A percentile compares a stretch with the other conserved stretches of the same genome.
phyloP scores from a whole-genome alignment of 345 rosid genomes.

The Linum lewisii region DNA sequence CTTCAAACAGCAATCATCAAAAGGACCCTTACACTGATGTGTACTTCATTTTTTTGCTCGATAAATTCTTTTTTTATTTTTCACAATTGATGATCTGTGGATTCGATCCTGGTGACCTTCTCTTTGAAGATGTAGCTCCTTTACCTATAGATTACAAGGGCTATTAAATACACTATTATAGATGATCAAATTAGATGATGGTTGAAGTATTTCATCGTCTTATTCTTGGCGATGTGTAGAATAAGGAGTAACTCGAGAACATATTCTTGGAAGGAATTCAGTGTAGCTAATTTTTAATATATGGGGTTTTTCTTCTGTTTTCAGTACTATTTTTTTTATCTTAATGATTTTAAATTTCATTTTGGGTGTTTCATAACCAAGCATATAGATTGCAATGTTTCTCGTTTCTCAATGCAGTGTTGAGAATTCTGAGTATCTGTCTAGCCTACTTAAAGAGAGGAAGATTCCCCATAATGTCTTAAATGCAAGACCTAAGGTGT shows the following conservation, averaged over 20 bases:
- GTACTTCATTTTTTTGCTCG: background rate
- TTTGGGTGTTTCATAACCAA: background rate
- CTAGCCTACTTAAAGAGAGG: constrained; percentile 69
- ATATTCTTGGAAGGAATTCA: too few species aligned
- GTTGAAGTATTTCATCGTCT: too few species aligned
- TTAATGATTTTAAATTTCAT: background rate
- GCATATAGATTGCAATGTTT: constrained; percentile 10
- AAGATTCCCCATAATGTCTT: constrained; percentile 85
- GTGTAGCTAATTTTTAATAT: too few species aligned
- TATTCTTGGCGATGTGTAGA: too few species aligned
- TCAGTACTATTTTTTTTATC: background rate
- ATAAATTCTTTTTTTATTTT: too few species aligned
- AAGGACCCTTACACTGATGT: background rate
- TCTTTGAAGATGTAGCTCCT: too few species aligned
- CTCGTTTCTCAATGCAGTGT: constrained; percentile 54
- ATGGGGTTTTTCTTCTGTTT: background rate
- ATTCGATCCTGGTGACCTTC: too few species aligned
- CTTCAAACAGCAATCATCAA: background rate
- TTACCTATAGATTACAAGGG: too few species aligned
- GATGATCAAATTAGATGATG: too few species aligned
- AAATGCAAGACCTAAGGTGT: constrained; percentile 94
- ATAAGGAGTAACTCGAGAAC: too few species aligned
- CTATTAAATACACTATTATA: too few species aligned
- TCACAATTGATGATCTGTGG: too few species aligned
- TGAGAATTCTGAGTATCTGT: constrained; percentile 84